A percentile compares a stretch with the other conserved stretches of the same genome.
phyloP scores from a whole-genome alignment of 2,329 filamentous ascomycete species.

The Claviceps sp. region DNA sequence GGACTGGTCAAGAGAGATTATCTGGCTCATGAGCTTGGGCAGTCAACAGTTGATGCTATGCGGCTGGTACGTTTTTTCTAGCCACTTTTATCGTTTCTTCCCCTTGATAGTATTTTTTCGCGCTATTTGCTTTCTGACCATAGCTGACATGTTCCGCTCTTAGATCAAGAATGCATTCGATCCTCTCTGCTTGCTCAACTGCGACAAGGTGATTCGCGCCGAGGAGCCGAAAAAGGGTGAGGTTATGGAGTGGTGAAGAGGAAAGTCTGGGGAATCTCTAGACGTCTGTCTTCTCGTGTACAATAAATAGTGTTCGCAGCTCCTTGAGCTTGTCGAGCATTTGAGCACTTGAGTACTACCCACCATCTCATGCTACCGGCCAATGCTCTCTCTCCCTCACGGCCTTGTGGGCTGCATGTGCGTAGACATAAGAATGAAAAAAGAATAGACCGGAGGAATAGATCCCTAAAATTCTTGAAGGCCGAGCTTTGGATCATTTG shows the following conservation, averaged over 20 bases:
- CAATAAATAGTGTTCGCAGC: too few relatives aligned
- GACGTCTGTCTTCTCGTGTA: not conserved
- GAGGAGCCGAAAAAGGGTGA: constrained; percentile 32
- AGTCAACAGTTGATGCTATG: constrained; percentile 68
- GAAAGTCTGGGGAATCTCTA: not conserved
- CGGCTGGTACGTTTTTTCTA: constrained; percentile 45
- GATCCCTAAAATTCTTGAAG: too few relatives aligned
- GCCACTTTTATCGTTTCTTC: not conserved
- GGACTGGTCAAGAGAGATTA: constrained; percentile 79
- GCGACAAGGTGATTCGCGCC: constrained; percentile 54
- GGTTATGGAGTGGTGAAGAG: constrained; percentile 29
- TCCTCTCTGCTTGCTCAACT: constrained; percentile 56
- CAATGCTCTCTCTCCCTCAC: too few relatives aligned
- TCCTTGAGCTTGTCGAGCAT: not conserved
- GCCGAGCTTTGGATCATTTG: too few relatives aligned
- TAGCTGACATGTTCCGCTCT: not conserved
- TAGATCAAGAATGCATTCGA: constrained; percentile 73
- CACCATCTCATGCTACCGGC: too few relatives aligned
- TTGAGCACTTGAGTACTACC: not conserved
- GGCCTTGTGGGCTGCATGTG: too few relatives aligned
- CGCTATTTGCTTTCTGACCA: not conserved
- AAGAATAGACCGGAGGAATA: too few relatives aligned
- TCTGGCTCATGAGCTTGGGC: constrained; percentile 62
- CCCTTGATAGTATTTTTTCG: not conserved
- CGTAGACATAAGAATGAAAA: too few relatives aligned